Evolutionary conservation across 768 basidiomycete genomes (phyloP).

Genomic region (Lactarius psammicola): DNA sequence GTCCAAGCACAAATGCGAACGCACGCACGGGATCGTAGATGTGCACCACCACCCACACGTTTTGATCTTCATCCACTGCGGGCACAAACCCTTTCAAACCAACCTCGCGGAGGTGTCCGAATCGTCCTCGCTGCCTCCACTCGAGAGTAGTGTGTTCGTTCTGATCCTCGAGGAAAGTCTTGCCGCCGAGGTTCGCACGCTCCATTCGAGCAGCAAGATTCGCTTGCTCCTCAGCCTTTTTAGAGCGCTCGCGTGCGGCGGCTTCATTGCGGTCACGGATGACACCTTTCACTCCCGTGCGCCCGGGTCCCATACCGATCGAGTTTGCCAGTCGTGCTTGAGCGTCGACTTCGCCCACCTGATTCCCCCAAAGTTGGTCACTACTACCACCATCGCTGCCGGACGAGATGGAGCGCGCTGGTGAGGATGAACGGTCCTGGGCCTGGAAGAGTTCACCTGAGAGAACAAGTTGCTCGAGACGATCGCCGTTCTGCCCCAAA

Average conservation of each 20-base stretch:
- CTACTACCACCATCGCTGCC: slow-evolving; percentile 54
- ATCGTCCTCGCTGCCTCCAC: slow-evolving; percentile 50
- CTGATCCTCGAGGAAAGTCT: slow-evolving; percentile 78
- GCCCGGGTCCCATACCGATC: slow-evolving; percentile 82
- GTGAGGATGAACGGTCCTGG: slow-evolving; percentile 55
- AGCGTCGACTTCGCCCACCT: slow-evolving; percentile 40
- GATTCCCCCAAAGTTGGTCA: slow-evolving; percentile 40
- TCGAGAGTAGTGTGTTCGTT: slow-evolving; percentile 40
- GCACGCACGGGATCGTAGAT: slow-evolving; percentile 73
- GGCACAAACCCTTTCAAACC: slow-evolving; percentile 68
- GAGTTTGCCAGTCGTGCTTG: slow-evolving; percentile 48
- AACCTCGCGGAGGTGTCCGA: slow-evolving; percentile 81
- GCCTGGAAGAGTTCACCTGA: slow-evolving; percentile 74
- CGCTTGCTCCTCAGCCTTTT: slow-evolving; percentile 51
- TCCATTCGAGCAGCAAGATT: slow-evolving; percentile 59
- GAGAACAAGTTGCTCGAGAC: slow-evolving; percentile 65
- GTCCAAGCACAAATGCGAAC: not conserved
- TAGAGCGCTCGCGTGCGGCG: slow-evolving; percentile 50
- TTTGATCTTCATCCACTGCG: slow-evolving; percentile 66
- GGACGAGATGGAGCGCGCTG: slow-evolving; percentile 56
- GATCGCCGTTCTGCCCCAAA: slow-evolving; percentile 27
- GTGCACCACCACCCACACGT: slow-evolving; percentile 82
- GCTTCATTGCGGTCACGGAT: slow-evolving; percentile 80
- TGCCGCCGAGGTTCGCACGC: slow-evolving; percentile 60
- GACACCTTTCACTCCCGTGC: slow-evolving; percentile 88